Percentiles rank a stretch among this genome's conserved stretches.
phyloP scores from a whole-genome alignment of 2,329 filamentous ascomycete species.

The Sporothrix dimorphospora region DNA sequence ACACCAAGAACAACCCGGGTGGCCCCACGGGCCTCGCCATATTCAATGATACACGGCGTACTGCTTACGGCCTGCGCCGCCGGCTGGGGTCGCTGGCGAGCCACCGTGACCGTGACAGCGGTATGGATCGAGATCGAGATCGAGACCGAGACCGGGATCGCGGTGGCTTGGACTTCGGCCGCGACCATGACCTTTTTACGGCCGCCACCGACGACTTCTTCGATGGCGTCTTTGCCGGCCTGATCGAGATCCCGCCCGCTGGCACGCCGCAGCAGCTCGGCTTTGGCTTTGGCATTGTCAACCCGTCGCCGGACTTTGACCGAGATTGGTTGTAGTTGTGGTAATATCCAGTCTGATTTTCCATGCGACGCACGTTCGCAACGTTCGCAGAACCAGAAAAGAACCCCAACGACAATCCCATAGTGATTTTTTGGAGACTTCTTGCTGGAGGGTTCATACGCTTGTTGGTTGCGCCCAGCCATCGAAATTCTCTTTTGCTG shows the following conservation, averaged over 20 bases:
- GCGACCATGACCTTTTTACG: neutral
- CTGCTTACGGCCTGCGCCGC: conserved; percentile 24
- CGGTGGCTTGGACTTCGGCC: neutral
- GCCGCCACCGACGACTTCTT: conserved; percentile 13
- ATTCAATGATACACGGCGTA: conserved; percentile 29
- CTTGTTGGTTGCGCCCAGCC: too few relatives aligned
- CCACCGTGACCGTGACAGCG: neutral
- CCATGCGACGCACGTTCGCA: too few relatives aligned
- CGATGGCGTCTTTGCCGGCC: conserved; percentile 8
- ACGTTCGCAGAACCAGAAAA: too few relatives aligned
- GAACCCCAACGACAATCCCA: too few relatives aligned
- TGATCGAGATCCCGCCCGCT: neutral
- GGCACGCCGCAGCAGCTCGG: neutral
- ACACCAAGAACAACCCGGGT: conserved; percentile 28
- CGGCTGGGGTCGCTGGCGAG: neutral
- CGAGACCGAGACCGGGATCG: neutral
- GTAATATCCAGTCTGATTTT: too few relatives aligned
- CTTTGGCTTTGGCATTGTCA: neutral
- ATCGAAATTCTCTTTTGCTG: too few relatives aligned
- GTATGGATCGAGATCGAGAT: neutral
- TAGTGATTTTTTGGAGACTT: too few relatives aligned
- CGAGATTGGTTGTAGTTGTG: neutral
- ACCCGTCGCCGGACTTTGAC: conserved; percentile 3
- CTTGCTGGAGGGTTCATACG: too few relatives aligned
- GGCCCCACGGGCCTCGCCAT: conserved; percentile 27